Conservation (phyloP, 164 flowering plant genomes). For the Stephania yunnanensis region DNA sequence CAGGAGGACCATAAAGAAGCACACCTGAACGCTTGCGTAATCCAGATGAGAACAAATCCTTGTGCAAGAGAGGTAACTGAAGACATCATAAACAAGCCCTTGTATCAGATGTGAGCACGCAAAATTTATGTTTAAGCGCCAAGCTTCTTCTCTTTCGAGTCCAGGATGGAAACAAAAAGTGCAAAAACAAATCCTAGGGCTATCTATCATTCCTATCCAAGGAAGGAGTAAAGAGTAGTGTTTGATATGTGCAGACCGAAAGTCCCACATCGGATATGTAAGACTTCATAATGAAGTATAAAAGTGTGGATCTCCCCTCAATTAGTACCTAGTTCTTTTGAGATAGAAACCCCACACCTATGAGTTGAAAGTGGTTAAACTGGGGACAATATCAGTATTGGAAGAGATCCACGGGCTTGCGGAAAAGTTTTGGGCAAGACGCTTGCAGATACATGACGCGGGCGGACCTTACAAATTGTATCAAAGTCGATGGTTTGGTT, state of each 20-base stretch:
- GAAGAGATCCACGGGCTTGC: too few relatives aligned
- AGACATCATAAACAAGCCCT: constrained; percentile 9
- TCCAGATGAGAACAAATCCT: constrained; percentile 92
- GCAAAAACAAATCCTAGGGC: not conserved
- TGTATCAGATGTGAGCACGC: not conserved
- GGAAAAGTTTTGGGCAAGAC: not conserved
- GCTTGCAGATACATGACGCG: too few relatives aligned
- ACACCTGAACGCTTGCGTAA: constrained; percentile 92
- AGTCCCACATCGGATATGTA: not conserved
- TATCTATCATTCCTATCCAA: not conserved
- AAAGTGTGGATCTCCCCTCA: too few relatives aligned
- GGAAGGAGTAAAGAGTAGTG: too few relatives aligned
- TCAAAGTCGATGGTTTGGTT: too few relatives aligned
- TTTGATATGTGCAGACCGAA: too few relatives aligned
- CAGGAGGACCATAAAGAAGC: constrained; percentile 98
- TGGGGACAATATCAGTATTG: too few relatives aligned
- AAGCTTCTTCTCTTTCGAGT: not conserved
- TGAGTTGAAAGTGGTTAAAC: too few relatives aligned
- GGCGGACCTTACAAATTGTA: too few relatives aligned
- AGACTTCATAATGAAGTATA: not conserved
- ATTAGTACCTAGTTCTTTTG: too few relatives aligned
- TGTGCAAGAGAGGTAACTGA: constrained; percentile 90
- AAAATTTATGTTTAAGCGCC: not conserved
- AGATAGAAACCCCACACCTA: too few relatives aligned
- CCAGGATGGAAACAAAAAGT: not conserved